Evolutionary conservation across 371 early-diverging fungal species (phyloP).

Genomic region (Mucor racemosus): DNA sequence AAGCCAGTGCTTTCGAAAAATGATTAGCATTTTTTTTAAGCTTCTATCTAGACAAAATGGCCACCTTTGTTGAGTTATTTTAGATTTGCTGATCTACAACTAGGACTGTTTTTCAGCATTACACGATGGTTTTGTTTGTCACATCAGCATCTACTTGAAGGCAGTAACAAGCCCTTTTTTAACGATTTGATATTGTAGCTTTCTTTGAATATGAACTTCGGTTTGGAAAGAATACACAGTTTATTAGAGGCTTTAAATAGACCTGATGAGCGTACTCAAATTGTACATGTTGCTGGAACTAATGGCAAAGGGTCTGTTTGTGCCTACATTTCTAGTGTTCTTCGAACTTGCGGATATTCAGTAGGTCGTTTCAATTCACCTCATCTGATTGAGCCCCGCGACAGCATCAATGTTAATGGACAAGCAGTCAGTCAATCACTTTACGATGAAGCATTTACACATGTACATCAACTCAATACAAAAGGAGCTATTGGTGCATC

Average conservation of each 20-base stretch:
- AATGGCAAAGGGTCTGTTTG: conserved; percentile 86
- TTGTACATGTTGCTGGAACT: conserved; percentile 84
- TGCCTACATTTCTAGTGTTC: conserved; percentile 59
- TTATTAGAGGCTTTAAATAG: conserved; percentile 62
- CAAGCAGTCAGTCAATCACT: conserved; percentile 37
- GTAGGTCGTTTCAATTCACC: conserved; percentile 82
- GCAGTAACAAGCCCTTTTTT: background rate
- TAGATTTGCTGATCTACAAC: no score
- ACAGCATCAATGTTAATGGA: conserved; percentile 68
- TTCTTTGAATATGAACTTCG: conserved; percentile 58
- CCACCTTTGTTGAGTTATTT: no score
- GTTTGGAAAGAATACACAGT: conserved; percentile 64
- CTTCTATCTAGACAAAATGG: no score
- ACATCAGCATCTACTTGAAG: no score
- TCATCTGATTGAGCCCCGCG: conserved; percentile 71
- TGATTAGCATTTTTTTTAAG: no score
- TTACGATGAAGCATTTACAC: conserved; percentile 45
- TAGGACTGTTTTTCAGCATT: no score
- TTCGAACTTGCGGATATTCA: conserved; percentile 41
- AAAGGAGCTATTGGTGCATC: conserved; percentile 31
- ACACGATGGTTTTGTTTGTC: no score
- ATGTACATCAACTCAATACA: conserved; percentile 34
- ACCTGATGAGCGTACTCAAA: conserved; percentile 60
- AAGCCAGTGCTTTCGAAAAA: no score
- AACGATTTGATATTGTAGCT: background rate